Base-by-base conservation (phyloP, 2,329 filamentous ascomycete genomes). In the Neurospora sp. region DNA sequence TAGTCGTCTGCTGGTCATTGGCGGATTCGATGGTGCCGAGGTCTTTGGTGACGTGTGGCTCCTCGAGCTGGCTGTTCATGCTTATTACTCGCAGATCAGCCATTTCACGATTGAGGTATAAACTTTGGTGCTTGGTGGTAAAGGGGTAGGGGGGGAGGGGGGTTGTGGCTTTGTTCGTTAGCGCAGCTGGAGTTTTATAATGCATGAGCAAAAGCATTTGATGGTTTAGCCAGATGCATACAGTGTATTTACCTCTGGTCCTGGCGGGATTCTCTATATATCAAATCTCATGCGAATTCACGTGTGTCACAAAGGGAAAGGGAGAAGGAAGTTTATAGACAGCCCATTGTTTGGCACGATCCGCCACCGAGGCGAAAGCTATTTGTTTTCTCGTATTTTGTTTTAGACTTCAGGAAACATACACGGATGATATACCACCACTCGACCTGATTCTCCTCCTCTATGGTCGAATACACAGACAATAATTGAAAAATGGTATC, bases 81-180 rank as follows among this genome's bases (percentile, higher is more conserved):
- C 89, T 43, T 91, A 91, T 77, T 91, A 91, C 76, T 90, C 89
- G 72, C 89, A 91, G 79, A 91, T 91, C 76, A 90, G 88, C 77
- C 89, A 91, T 78, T 91, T 91, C 74, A 88, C 84, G 46, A 91
- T 91, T 75, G 88, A 90, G 76, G 87, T 91, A 71, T 90, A 78
- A 71, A 43, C n/a, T 15, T 9, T 43, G 46, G 28, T 66, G 13
- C 10, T 15, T 28, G 19, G 43, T 11, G 19, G n/a, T 19, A 33
- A 15, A 62, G 28, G 15, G 52, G 11, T 33, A 62, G 11, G 46
- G 8, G 33, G 11, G 46, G 17, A 52, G 23, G 3, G 52, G 6
- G 23, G 23, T 23, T 17, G 52, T 33, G 23, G 4, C 43, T 52
- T 62, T 6, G 23, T 62, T 62, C 7, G 52, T 62, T 62, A 28